Base-by-base conservation (phyloP, 768 basidiomycete genomes). In the Collybiopsis luxurians region DNA sequence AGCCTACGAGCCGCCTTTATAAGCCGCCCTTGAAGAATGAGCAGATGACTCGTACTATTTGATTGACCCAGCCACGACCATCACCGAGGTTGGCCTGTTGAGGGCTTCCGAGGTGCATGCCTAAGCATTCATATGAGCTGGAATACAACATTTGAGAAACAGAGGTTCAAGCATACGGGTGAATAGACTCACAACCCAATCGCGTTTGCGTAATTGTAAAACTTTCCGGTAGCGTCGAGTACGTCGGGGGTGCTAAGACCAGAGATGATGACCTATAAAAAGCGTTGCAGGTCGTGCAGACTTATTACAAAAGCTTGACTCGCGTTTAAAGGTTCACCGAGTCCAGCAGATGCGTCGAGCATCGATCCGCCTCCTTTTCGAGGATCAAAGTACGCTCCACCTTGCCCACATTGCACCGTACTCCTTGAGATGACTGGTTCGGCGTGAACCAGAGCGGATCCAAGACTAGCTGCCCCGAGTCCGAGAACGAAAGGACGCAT, bases 81-180 rank as follows among this genome's bases (percentile, higher is more conserved):
- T 92, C 89, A 2, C 89, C 90, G 0, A 91, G 73, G 62, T 89
- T 77, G 0, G 87, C 87, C 3, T 64, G 68, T 63, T 91, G 88
- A 43, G 73, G 67, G 26, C 66, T 71, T 0, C 87, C 86, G 6
- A 72, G 67, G 63, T 85, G 82, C 53, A 87, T 79, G 0, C 85
- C 85, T 9, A 90, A 70, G 61, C 87, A 91, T 71, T 90, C 86
- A 10, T 77, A 71, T 55, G 78, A 77, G 45, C 71, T 73, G 54
- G n/a, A n/a, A n/a, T n/a, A n/a, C n/a, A n/a, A n/a, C n/a, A n/a
- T n/a, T n/a, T 4, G 27, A 19, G 39, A 6, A 34, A 28, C 5
- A 12, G 51, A 48, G 11, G 17, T 17, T 12, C 12, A 19, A 48
- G 4, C 27, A 15, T 10, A 60, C 10, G 67, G 13, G 13, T 13